Percentiles rank a stretch among this genome's conserved stretches.
phyloP scores from a whole-genome alignment of 2,329 filamentous ascomycete species.

The Macrophomina tecta region DNA sequence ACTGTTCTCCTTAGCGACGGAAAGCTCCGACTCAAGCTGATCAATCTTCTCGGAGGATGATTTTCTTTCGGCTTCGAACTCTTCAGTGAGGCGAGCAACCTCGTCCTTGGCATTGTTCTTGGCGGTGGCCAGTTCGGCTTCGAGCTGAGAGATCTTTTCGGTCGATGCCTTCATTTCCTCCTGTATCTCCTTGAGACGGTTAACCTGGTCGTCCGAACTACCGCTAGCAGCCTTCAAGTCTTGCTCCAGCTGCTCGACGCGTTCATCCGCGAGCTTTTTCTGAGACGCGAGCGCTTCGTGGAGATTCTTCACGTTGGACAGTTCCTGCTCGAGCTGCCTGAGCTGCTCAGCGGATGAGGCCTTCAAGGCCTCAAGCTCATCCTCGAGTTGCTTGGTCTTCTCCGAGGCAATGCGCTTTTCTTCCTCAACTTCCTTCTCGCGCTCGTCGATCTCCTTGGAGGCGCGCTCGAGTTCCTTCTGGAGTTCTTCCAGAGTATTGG shows the following conservation, averaged over 20 bases:
- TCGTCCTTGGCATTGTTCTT: constrained; percentile 16
- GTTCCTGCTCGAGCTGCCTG: constrained; percentile 16
- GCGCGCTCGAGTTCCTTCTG: constrained; percentile 26
- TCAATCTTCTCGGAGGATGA: background rate
- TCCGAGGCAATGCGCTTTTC: constrained; percentile 23
- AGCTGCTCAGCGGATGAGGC: constrained; percentile 16
- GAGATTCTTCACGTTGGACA: constrained; percentile 10
- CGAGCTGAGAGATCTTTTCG: constrained; percentile 25
- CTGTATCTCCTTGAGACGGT: constrained; percentile 18
- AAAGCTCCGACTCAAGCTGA: constrained; percentile 19
- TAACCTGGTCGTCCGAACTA: constrained; percentile 2
- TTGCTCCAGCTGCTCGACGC: constrained; percentile 20
- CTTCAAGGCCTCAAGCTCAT: constrained; percentile 16
- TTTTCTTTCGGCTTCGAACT: constrained; percentile 22
- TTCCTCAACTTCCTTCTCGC: constrained; percentile 22
- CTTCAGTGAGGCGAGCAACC: constrained; percentile 10
- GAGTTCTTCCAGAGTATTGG: constrained; percentile 19
- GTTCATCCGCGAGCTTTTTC: constrained; percentile 12
- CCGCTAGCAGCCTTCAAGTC: constrained; percentile 22
- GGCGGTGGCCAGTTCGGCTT: constrained; percentile 8
- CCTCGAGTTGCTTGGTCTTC: constrained; percentile 21
- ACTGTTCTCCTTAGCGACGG: constrained; percentile 5
- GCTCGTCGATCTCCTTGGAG: constrained; percentile 20
- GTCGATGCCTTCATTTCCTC: constrained; percentile 24
- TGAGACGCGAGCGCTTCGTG: constrained; percentile 22